Evolutionary conservation across 2,329 filamentous ascomycete species (phyloP), one percentile per base, ranked within the genome.

Genomic region (Venturia carpophila): DNA sequence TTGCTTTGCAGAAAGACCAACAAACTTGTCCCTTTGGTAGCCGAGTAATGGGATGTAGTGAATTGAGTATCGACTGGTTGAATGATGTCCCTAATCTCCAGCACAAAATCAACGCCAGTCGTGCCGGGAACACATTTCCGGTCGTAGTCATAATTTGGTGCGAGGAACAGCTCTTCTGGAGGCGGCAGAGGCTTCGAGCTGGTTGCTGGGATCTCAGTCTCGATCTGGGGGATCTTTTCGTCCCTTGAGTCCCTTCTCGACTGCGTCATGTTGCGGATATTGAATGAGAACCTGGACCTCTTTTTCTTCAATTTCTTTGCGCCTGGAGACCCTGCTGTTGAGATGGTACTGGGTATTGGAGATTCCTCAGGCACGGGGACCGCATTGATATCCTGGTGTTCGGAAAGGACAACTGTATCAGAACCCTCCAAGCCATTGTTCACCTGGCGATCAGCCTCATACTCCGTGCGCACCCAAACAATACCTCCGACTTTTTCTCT

Each of bases 381-480:
- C 37, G 64, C 43, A 21, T 47, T n/a, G 6, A 45, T 39, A 17
- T 47, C 42, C 37, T 39, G 52, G 21, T 49, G 10, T 6, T 55
- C 30, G n/a, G 24, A 41, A 61, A 77, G 73, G 62, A 80, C 72
- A 69, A 78, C 70, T 69, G 76, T 72, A 71, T 80, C 76, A 68
- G 78, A 78, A 61, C 80, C 80, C 39, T 77, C 79, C 17, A 78
- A 76, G 47, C 76, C 74, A 63, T 82, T 82, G 60, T 84, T 80
- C 34, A 82, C 76, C 4, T 84, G 77, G 41, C 87, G 83, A 41
- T 82, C 81, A n/a, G 80, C 78, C 64, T 87, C 84, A 71, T 89
- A 94, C 68, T 88, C 81, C 52, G 89, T 92, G 66, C 87, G 87
- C 39, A 96, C 84, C 92, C 92, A 97, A 71, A 97, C 86, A 39